phyloP scores from a whole-genome alignment of 441 rosid species.

The Croton setiger region DNA sequence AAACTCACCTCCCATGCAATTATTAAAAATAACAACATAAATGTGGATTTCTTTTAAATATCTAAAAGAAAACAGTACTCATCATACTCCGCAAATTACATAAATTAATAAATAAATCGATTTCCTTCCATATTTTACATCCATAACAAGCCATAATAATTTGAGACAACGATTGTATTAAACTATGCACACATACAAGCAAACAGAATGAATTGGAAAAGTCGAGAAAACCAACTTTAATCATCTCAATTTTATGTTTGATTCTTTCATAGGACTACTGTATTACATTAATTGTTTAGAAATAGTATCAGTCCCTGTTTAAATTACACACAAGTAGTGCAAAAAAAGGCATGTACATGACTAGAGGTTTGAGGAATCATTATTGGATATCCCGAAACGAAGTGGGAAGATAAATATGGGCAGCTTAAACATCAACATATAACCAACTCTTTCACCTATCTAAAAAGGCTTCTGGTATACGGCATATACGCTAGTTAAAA shows the following conservation, averaged over 20 bases:
- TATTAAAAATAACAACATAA: too few species aligned
- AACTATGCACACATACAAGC: too few species aligned
- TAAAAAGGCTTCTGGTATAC: slow-evolving; percentile 15
- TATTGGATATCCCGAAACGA: slow-evolving; percentile 6
- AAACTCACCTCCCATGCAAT: too few species aligned
- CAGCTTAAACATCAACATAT: not conserved
- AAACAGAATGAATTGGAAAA: too few species aligned
- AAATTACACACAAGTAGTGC: slow-evolving; percentile 12
- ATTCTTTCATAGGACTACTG: not conserved
- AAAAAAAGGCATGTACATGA: slow-evolving; percentile 20
- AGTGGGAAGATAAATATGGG: not conserved
- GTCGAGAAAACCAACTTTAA: not conserved
- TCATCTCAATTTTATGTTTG: not conserved
- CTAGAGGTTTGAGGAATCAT: not conserved
- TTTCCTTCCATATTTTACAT: too few species aligned
- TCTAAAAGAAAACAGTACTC: too few species aligned
- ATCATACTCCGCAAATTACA: too few species aligned
- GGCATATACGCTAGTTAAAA: slow-evolving; percentile 23
- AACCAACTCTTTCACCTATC: slow-evolving; percentile 15
- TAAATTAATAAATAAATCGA: too few species aligned
- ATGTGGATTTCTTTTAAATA: too few species aligned
- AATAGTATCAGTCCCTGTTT: slow-evolving; percentile 12
- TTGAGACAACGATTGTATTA: too few species aligned
- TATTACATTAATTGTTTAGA: slow-evolving; percentile 1
- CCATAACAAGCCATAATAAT: too few species aligned